Evolutionary conservation across 768 basidiomycete genomes (phyloP).

Genomic region (Leccinum rimulosum): DNA sequence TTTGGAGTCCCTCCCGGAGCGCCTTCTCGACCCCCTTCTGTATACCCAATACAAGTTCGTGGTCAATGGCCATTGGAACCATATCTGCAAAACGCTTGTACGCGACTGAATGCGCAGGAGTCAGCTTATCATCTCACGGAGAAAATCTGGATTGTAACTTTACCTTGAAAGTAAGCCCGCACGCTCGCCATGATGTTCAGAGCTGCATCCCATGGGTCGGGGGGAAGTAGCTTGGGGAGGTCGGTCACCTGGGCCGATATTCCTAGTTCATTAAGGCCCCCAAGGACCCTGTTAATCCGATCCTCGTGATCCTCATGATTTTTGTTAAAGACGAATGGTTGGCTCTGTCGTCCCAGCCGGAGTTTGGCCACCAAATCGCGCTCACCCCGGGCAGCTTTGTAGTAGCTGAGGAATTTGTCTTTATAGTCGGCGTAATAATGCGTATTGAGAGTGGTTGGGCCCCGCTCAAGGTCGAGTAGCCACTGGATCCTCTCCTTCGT

Average conservation of each 20-base stretch:
- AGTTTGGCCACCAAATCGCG: slow-evolving; percentile 10
- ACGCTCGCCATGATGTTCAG: slow-evolving; percentile 69
- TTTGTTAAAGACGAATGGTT: not conserved
- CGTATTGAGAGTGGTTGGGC: slow-evolving; percentile 50
- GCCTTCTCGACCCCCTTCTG: slow-evolving; percentile 43
- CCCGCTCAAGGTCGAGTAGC: slow-evolving; percentile 48
- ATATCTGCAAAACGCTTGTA: slow-evolving; percentile 47
- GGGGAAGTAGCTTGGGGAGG: slow-evolving; percentile 47
- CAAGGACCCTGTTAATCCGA: slow-evolving; percentile 31
- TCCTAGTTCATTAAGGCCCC: slow-evolving; percentile 16
- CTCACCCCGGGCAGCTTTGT: slow-evolving; percentile 34
- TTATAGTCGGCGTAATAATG: slow-evolving; percentile 50
- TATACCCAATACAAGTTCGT: slow-evolving; percentile 43
- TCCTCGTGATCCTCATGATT: no score
- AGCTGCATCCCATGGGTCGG: slow-evolving; percentile 53
- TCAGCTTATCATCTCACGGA: not conserved
- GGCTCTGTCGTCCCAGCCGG: not conserved
- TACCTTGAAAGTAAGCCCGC: slow-evolving; percentile 75
- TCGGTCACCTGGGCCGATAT: slow-evolving; percentile 40
- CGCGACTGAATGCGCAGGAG: slow-evolving; percentile 34
- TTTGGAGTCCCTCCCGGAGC: slow-evolving; percentile 47
- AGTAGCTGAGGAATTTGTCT: slow-evolving; percentile 48
- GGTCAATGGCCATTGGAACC: slow-evolving; percentile 42
- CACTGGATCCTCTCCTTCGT: slow-evolving; percentile 44
- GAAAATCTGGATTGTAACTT: not conserved